Percentiles rank a stretch among this genome's conserved stretches.
Evolutionary conservation across 2,329 filamentous ascomycete genomes (phyloP).

Genomic region (Arthroderma sp.): DNA sequence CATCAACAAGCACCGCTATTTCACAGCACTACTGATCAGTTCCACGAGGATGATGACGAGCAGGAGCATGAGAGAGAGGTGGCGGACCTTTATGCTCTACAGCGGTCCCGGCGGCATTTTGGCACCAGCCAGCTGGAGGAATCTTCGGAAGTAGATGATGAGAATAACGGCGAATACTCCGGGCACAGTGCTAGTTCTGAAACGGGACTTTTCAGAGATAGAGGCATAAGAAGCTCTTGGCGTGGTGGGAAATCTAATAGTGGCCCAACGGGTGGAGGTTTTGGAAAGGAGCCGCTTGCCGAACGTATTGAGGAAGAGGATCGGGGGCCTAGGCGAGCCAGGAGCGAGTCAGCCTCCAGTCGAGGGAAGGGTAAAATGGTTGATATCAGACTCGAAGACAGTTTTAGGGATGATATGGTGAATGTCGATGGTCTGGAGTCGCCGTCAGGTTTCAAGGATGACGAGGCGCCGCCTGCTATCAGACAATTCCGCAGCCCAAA

Average conservation of each 20-base stretch:
- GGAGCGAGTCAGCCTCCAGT: conserved; percentile 27
- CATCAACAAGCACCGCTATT: conserved; percentile 78
- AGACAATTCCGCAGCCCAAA: conserved; percentile 40
- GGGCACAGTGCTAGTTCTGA: conserved; percentile 37
- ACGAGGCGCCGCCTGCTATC: conserved; percentile 41
- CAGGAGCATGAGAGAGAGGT: conserved; percentile 81
- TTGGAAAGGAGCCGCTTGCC: conserved; percentile 19
- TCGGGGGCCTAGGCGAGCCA: conserved; percentile 6
- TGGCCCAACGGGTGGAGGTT: neutral
- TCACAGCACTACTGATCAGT: conserved; percentile 79
- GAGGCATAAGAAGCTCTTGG: conserved; percentile 47
- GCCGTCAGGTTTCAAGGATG: conserved; percentile 30
- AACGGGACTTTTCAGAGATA: conserved; percentile 30
- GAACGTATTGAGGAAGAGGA: conserved; percentile 26
- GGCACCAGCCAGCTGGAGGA: conserved; percentile 72
- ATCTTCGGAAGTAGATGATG: conserved; percentile 68
- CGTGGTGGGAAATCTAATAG: conserved; percentile 33
- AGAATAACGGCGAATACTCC: conserved; percentile 18
- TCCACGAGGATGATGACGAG: conserved; percentile 85
- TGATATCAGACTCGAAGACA: conserved; percentile 69
- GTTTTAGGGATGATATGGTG: conserved; percentile 34
- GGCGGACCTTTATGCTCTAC: conserved; percentile 85
- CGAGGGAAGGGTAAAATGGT: conserved; percentile 60
- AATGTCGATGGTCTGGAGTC: conserved; percentile 31
- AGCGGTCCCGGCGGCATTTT: conserved; percentile 78